Conservation (phyloP, 192 early-diverging fungal species). For the Coemansia sp. region DNA sequence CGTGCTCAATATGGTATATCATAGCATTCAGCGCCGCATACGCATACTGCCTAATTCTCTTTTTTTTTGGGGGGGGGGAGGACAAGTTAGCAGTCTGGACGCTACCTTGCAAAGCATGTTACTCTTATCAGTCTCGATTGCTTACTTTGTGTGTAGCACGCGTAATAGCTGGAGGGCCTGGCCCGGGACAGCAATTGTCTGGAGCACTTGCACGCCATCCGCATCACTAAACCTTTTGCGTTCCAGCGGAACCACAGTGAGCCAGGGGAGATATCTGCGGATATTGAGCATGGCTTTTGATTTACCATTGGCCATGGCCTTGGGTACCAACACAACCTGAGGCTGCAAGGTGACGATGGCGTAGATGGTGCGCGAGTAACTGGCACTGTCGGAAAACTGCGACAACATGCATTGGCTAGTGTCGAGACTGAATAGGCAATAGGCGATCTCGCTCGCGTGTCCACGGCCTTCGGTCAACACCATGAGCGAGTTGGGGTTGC, state of each 20-base stretch:
- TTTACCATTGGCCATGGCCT: conserved; percentile 30
- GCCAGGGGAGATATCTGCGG: conserved; percentile 43
- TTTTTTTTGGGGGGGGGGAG: too few relatives aligned
- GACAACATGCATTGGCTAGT: conserved; percentile 29
- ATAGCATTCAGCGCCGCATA: conserved; percentile 38
- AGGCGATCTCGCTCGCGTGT: conserved; percentile 38
- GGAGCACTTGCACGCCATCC: conserved; percentile 13
- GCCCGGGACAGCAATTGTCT: conserved; percentile 10
- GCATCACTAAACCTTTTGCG: conserved; percentile 24
- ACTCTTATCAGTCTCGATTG: too few relatives aligned
- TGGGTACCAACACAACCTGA: conserved; percentile 29
- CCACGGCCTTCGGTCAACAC: conserved; percentile 40
- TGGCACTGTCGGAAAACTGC: conserved; percentile 40
- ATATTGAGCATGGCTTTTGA: conserved; percentile 43
- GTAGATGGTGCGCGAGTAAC: conserved; percentile 45
- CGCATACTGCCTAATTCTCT: conserved; percentile 35
- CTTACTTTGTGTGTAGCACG: conserved; percentile 25
- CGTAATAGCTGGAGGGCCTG: conserved; percentile 15
- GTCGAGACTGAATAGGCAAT: conserved; percentile 25
- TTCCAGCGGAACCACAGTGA: conserved; percentile 15
- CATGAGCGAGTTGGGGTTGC: conserved; percentile 22
- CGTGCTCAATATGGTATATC: conserved; percentile 21
- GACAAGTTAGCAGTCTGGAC: too few relatives aligned
- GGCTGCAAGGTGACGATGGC: conserved; percentile 23
- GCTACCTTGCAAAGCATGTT: too few relatives aligned